Evolutionary conservation across 2,329 filamentous ascomycete genomes (phyloP).

Genomic region (Tetracladium maxilliforme): DNA sequence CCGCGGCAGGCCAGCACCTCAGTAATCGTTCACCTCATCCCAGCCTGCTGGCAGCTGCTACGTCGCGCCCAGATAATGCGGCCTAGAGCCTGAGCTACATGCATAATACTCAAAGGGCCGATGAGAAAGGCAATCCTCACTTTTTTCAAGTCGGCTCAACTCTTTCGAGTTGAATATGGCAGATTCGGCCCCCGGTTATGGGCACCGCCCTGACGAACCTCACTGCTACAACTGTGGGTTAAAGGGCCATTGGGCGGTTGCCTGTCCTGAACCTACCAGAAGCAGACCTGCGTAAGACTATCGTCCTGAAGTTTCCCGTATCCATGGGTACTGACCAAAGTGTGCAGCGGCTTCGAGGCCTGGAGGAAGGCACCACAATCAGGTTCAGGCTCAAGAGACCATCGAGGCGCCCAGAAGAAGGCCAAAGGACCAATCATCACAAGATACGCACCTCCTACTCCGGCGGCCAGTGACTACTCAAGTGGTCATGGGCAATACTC

Average conservation of each 20-base stretch:
- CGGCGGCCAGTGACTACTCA: too few relatives aligned
- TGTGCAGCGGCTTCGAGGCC: neutral
- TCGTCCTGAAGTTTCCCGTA: constrained; percentile 2
- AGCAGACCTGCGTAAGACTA: constrained; percentile 32
- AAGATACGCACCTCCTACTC: constrained; percentile 6
- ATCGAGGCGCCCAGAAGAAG: constrained; percentile 13
- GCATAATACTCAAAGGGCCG: too few relatives aligned
- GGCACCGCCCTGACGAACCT: constrained; percentile 5
- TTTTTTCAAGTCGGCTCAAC: neutral
- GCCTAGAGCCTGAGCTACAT: too few relatives aligned
- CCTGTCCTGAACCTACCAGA: constrained; percentile 34
- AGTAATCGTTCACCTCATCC: too few relatives aligned
- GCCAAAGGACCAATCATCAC: constrained; percentile 9
- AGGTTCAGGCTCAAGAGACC: constrained; percentile 6
- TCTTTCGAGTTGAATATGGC: constrained; percentile 6
- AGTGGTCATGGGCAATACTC: constrained; percentile 5
- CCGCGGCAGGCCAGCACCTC: too few relatives aligned
- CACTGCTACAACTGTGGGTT: constrained; percentile 38
- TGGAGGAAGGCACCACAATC: constrained; percentile 1
- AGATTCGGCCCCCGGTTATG: constrained; percentile 5
- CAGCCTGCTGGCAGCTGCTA: too few relatives aligned
- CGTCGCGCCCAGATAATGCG: too few relatives aligned
- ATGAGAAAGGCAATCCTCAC: too few relatives aligned
- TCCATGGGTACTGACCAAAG: constrained; percentile 4
- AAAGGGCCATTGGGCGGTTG: constrained; percentile 33